Conservation (phyloP, 495 filamentous ascomycete species). For the Aspergillus bertholletiae region DNA sequence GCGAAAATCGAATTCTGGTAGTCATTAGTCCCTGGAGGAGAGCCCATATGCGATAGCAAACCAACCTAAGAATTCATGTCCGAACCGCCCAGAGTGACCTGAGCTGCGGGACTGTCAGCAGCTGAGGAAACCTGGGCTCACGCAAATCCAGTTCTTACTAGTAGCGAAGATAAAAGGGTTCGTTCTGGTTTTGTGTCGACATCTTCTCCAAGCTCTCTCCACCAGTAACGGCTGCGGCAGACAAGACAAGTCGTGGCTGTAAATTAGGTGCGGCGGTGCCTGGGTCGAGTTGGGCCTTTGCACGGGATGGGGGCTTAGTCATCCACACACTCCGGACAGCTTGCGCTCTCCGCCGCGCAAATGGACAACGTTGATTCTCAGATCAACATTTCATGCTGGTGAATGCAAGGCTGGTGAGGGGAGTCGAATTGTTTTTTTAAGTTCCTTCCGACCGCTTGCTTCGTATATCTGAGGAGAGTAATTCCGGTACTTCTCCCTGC, state of each 20-base stretch:
- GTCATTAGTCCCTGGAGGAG: constrained; percentile 24
- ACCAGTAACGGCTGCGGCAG: not conserved
- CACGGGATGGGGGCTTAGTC: constrained; percentile 40
- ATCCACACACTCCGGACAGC: constrained; percentile 47
- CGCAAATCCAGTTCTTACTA: constrained; percentile 61
- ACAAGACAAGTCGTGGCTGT: not conserved
- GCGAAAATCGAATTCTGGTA: constrained; percentile 91
- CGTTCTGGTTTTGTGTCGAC: constrained; percentile 55
- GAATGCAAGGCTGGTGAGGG: constrained; percentile 42
- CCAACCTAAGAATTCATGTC: constrained; percentile 96
- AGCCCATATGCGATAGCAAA: not conserved
- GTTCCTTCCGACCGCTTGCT: constrained; percentile 13
- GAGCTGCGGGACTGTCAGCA: constrained; percentile 65
- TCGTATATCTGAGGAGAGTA: constrained; percentile 25
- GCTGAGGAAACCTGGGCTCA: constrained; percentile 41
- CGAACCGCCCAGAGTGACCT: constrained; percentile 95
- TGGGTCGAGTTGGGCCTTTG: constrained; percentile 19
- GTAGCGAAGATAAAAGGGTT: constrained; percentile 95
- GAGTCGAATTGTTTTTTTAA: constrained; percentile 35
- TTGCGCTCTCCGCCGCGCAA: constrained; percentile 34
- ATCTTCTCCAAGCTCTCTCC: constrained; percentile 19
- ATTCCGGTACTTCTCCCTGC: constrained; percentile 21
- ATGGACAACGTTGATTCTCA: constrained; percentile 39
- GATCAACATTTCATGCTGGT: constrained; percentile 30
- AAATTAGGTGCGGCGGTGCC: constrained; percentile 11